Conservation (phyloP, 1,139 yeast genomes). For the Hansenula sp. region DNA sequence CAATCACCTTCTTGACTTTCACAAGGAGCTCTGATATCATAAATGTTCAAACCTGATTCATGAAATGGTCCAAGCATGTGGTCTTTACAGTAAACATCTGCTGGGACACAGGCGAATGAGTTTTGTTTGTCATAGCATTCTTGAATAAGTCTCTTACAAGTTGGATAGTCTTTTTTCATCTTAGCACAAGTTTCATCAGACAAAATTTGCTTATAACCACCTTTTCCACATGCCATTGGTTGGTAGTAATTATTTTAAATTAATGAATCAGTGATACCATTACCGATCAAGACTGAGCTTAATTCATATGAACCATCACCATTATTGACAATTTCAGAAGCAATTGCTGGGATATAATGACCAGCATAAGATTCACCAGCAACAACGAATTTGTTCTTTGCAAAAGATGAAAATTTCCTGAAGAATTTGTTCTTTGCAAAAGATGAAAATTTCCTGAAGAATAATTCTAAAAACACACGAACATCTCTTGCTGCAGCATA, state of each 20-base stretch:
- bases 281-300: conserved; percentile 72
- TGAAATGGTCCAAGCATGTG: conserved; percentile 40
- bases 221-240: conserved; percentile 84
- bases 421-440: conserved; percentile 54
- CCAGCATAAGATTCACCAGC: conserved; percentile 91
- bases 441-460: conserved; percentile 70
- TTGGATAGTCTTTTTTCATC: conserved; percentile 50
- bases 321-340: conserved; percentile 62
- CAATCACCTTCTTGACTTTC: conserved; percentile 48
- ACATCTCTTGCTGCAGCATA: conserved; percentile 75
- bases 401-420: conserved; percentile 64
- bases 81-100: conserved; percentile 34
- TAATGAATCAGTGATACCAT: conserved; percentile 76
- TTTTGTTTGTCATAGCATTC: conserved; percentile 48
- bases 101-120: conserved; percentile 51
- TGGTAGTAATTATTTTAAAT: conserved; percentile 64
- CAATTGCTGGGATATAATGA: conserved; percentile 79
- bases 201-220: conserved; percentile 69
- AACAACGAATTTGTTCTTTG: conserved; percentile 60
- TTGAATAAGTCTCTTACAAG: conserved; percentile 47
- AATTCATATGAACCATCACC: conserved; percentile 65
- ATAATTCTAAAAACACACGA: conserved; percentile 70
- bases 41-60: conserved; percentile 60
- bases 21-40: conserved; percentile 63
- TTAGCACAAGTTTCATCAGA: conserved; percentile 55